Evolutionary conservation across 345 rosid genomes (phyloP).

Genomic region (Eucalyptus cloeziana): DNA sequence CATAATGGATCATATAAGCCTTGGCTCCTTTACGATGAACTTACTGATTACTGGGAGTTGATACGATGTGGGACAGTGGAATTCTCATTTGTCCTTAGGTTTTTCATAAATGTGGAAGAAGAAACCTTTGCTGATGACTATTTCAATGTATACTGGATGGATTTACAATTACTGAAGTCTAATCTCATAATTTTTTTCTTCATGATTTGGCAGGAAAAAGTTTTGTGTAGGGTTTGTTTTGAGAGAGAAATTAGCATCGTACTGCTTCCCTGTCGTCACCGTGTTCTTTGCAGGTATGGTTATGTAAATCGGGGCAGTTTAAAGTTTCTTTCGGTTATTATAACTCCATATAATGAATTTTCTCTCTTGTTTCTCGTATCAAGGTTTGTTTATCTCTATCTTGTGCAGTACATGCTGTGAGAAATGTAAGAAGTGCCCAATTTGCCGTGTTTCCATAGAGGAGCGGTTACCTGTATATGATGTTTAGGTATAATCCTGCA

Average conservation of each 20-base stretch:
- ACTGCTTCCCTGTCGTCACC: conserved; percentile 93
- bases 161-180: background rate
- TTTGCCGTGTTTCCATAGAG: conserved; percentile 65
- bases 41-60: background rate
- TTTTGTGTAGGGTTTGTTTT: conserved; percentile 85
- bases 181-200: background rate
- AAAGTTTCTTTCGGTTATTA: background rate
- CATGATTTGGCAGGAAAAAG: conserved; percentile 61
- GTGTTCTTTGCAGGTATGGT: conserved; percentile 77
- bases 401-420: conserved; percentile 74
- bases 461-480: conserved; percentile 84
- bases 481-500: conserved; percentile 25
- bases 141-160: background rate
- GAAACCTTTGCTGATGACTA: background rate
- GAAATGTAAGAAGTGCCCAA: conserved; percentile 90
- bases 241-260: conserved; percentile 86
- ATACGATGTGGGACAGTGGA: background rate
- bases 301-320: background rate
- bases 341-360: background rate
- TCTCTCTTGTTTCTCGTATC: background rate
- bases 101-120: background rate
- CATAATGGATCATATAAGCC: background rate
- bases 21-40: background rate
- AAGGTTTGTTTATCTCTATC: background rate
- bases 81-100: background rate